phyloP scores from a whole-genome alignment of 441 rosid species.

The Erodium trifolium region DNA sequence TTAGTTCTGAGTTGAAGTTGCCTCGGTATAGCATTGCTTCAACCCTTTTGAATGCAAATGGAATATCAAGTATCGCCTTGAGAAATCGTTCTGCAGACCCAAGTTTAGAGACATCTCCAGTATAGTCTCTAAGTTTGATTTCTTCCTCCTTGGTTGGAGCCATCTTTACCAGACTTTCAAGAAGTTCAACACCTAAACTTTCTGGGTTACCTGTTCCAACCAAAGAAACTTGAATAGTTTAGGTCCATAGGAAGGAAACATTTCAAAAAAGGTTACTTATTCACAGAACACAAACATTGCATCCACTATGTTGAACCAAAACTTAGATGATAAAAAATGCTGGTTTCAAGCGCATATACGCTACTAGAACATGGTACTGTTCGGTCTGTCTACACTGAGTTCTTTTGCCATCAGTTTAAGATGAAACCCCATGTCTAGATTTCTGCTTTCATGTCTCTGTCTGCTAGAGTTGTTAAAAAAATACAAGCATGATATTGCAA shows the following conservation, averaged over 20 bases:
- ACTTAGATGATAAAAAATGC: too few relatives aligned
- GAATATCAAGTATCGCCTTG: constrained; percentile 78
- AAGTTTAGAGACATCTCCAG: constrained; percentile 59
- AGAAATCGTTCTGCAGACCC: constrained; percentile 94
- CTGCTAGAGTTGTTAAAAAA: not conserved
- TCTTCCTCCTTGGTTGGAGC: constrained; percentile 99
- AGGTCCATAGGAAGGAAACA: not conserved
- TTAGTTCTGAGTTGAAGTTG: constrained; percentile 82
- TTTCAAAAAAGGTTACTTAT: not conserved
- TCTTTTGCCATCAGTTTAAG: not conserved
- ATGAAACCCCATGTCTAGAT: not conserved
- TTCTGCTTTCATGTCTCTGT: not conserved
- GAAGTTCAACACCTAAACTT: constrained; percentile 78
- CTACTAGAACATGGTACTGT: too few relatives aligned
- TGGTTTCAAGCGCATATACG: too few relatives aligned
- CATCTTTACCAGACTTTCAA: constrained; percentile 92
- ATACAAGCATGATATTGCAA: not conserved
- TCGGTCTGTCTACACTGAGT: too few relatives aligned
- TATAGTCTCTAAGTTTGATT: constrained; percentile 75
- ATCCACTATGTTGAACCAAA: not conserved
- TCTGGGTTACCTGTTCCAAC: constrained; percentile 65
- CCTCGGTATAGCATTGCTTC: constrained; percentile 95
- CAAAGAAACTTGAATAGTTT: not conserved
- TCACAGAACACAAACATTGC: not conserved
- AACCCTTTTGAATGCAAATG: constrained; percentile 86